Percentiles rank a stretch among this genome's conserved stretches.
Conservation (phyloP, 1,284 basidiomycete species). For the Leucocoprinus gongylophorus region DNA sequence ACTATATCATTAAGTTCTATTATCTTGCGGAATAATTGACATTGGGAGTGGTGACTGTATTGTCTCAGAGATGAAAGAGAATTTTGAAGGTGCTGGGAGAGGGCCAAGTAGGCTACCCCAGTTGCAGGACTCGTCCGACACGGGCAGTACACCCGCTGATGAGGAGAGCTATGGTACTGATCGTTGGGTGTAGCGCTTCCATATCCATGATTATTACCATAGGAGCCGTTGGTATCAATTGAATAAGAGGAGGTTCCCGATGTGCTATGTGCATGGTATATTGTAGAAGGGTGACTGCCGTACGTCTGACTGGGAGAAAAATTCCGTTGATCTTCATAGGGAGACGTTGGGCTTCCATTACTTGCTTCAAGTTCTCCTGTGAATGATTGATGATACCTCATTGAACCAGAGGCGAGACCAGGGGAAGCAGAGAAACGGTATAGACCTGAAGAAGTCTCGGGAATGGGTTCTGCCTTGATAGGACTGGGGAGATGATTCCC, state of each 20-base stretch:
- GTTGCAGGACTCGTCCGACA: slow-evolving; percentile 59
- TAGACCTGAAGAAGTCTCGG: slow-evolving; percentile 43
- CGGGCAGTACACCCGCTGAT: slow-evolving; percentile 38
- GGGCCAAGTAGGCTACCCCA: slow-evolving; percentile 48
- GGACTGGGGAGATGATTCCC: slow-evolving; percentile 39
- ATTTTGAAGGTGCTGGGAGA: slow-evolving; percentile 57
- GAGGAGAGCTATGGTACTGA: slow-evolving; percentile 35
- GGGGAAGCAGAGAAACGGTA: slow-evolving; percentile 58
- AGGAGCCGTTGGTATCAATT: slow-evolving; percentile 31
- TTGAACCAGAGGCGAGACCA: slow-evolving; percentile 26
- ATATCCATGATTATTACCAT: slow-evolving; percentile 20
- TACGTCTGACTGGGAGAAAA: slow-evolving; percentile 22
- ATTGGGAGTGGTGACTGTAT: slow-evolving; percentile 53
- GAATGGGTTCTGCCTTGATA: slow-evolving; percentile 50
- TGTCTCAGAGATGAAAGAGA: slow-evolving; percentile 52
- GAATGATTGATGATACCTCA: slow-evolving; percentile 18
- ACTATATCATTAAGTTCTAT: slow-evolving; percentile 55
- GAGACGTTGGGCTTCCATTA: slow-evolving; percentile 17
- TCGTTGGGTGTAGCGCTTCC: slow-evolving; percentile 38
- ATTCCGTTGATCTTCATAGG: slow-evolving; percentile 22
- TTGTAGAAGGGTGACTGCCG: slow-evolving; percentile 15
- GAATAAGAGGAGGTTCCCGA: slow-evolving; percentile 37
- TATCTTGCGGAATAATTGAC: slow-evolving; percentile 52
- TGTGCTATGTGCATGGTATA: slow-evolving; percentile 12
- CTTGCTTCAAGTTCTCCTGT: slow-evolving; percentile 2